A percentile compares a stretch with the other conserved stretches of the same genome.
Evolutionary conservation across 2,329 filamentous ascomycete species (phyloP).

Genomic region (Colletotrichum liriopes): DNA sequence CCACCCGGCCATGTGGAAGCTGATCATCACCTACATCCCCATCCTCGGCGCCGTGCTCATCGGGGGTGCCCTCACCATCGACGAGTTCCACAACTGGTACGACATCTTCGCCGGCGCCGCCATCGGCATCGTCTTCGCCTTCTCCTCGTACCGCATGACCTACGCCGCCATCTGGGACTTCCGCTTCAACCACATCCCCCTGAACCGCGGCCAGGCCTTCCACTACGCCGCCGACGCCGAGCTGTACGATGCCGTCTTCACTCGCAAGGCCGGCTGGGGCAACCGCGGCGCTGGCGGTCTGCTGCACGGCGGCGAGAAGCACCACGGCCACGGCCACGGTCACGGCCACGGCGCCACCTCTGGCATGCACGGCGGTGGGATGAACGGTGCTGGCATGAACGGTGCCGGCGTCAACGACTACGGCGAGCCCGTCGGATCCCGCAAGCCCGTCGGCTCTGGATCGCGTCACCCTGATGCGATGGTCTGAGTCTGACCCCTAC

Average conservation of each 20-base stretch:
- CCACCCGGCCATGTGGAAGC: conserved; percentile 82
- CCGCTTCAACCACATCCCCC: conserved; percentile 75
- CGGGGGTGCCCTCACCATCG: conserved; percentile 78
- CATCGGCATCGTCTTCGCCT: conserved; percentile 77
- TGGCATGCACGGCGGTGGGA: conserved; percentile 10
- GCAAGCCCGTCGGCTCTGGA: conserved; percentile 39
- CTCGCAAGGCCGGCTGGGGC: conserved; percentile 74
- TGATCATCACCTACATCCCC: conserved; percentile 75
- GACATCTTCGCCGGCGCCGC: conserved; percentile 77
- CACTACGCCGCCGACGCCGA: conserved; percentile 62
- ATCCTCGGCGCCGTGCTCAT: conserved; percentile 79
- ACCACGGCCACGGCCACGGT: conserved; percentile 16
- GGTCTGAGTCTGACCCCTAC: conserved; percentile 6
- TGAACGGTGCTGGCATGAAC: background rate
- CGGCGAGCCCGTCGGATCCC: conserved; percentile 13
- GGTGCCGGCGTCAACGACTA: conserved; percentile 4
- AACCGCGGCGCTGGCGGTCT: conserved; percentile 39
- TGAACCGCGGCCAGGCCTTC: conserved; percentile 72
- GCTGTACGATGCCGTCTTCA: conserved; percentile 70
- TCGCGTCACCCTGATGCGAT: conserved; percentile 26
- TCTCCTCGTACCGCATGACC: conserved; percentile 76
- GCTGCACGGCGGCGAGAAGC: conserved; percentile 46
- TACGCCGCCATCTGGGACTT: conserved; percentile 80
- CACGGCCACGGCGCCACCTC: conserved; percentile 6
- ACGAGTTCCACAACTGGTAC: conserved; percentile 84